Evolutionary conservation across 139 green algal genomes (phyloP), one percentile per base, ranked within the genome.

Genomic region (Medakamo hakoo): DNA sequence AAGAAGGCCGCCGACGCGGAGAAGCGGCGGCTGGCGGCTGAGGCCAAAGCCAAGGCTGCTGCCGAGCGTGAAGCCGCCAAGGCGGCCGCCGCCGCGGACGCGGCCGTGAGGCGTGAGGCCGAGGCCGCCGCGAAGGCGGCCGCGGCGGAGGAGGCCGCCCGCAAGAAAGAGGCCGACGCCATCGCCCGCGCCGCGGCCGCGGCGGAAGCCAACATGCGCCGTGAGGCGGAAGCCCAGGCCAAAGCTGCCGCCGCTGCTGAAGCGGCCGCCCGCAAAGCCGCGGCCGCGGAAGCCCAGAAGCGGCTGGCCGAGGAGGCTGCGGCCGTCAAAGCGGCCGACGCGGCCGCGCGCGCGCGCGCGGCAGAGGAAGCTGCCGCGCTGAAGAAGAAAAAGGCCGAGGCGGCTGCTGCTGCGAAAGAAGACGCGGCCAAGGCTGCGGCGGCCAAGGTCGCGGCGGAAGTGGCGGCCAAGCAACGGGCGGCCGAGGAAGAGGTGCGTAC

Each of bases 161-260:
- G 30, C 40, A 57, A 66, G 21, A n/a, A 21, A 24, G 25, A 57
- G 29, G 3, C 60, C 29, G 22, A 30, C 5, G 4, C 21, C 29
- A 4, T 31, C 4, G 29, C 0, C 22, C 60, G 31, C 23, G n/a
- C 1, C n/a, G n/a, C n/a, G n/a, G n/a, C n/a, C n/a, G n/a, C n/a
- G n/a, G n/a, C n/a, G n/a, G n/a, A n/a, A n/a, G n/a, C n/a, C n/a
- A n/a, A n/a, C n/a, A n/a, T n/a, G n/a, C n/a, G n/a, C n/a, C n/a
- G n/a, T n/a, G n/a, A 30, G n/a, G 31, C n/a, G 29, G 60, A 30
- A 64, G 55, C 60, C 60, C 29, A 57, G 52, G 55, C 60, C 60
- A 30, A n/a, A 64, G 52, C 40, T 9, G 40, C 40, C 9, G 40
- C 40, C 40, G 40, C 40, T 52, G 40, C 9, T 21, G 16, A 52